phyloP scores from a whole-genome alignment of 805 yeast species.

The Candida silvatica region DNA sequence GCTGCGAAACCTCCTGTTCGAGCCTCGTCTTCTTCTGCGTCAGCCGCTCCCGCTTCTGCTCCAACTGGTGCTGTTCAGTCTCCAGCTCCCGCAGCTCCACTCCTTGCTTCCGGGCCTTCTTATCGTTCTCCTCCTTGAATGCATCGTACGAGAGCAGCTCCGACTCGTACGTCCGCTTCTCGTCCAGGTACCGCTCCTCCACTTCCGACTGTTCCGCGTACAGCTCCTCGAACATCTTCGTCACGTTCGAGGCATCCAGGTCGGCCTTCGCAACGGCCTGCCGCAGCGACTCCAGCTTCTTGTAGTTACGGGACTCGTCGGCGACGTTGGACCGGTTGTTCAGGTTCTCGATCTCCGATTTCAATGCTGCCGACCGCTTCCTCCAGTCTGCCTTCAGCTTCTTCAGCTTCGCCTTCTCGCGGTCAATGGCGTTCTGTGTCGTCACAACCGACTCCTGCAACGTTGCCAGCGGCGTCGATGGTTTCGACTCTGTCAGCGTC shows the following conservation, averaged over 20 bases:
- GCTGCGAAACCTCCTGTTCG: constrained; percentile 13
- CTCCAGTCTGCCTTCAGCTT: constrained; percentile 49
- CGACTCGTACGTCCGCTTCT: constrained; percentile 30
- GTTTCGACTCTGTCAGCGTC: constrained; percentile 25
- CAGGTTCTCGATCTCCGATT: constrained; percentile 48
- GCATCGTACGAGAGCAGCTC: constrained; percentile 23
- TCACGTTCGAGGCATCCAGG: constrained; percentile 25
- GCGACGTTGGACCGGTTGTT: constrained; percentile 38
- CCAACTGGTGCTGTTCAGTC: constrained; percentile 21
- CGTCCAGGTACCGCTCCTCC: constrained; percentile 28
- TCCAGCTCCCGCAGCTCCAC: constrained; percentile 16
- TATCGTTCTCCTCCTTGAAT: constrained; percentile 21
- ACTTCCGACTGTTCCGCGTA: constrained; percentile 29
- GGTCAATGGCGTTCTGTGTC: constrained; percentile 48
- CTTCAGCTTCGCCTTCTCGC: constrained; percentile 50
- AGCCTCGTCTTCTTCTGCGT: constrained; percentile 23
- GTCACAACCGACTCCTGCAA: constrained; percentile 58
- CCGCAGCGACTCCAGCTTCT: constrained; percentile 43
- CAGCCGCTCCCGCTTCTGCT: constrained; percentile 26
- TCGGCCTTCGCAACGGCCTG: constrained; percentile 34
- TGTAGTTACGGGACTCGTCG: constrained; percentile 48
- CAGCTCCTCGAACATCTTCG: constrained; percentile 26
- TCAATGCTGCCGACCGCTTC: constrained; percentile 40
- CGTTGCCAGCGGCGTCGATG: constrained; percentile 49
- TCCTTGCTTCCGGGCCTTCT: constrained; percentile 16